These are phyloP conservation scores for Pelargonium australe DNA, from an alignment of 441 rosid species.

Conservation along the genomic window DNA sequence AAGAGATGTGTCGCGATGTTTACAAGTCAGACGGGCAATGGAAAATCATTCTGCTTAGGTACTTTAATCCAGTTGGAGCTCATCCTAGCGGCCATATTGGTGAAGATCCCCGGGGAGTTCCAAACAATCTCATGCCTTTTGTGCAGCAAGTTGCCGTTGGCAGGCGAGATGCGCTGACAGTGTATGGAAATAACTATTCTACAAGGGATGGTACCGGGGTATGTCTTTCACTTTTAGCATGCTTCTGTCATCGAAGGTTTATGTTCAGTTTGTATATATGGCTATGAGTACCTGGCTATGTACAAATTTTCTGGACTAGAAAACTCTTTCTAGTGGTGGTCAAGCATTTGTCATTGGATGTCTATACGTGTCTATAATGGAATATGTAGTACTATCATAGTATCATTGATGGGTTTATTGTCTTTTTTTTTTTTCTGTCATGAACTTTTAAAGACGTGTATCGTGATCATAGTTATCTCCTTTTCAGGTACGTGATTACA, in stretches of 20 bases:
- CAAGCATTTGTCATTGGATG: not conserved
- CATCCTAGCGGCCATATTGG: conserved; percentile 88
- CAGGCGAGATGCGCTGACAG: conserved; percentile 67
- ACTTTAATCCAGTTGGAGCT: conserved; percentile 93
- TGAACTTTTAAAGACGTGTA: not conserved
- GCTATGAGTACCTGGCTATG: not conserved
- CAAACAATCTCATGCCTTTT: conserved; percentile 96
- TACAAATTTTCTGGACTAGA: not conserved
- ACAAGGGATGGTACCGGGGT: conserved; percentile 98
- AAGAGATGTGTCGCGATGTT: conserved; percentile 78
- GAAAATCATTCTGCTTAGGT: conserved; percentile 79
- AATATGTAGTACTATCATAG: not conserved
- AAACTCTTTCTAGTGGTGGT: not conserved
- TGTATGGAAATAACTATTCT: conserved; percentile 70
- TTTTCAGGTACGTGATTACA: conserved; percentile 88
- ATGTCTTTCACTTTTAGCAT: conserved; percentile 23
- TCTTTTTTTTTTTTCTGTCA: not conserved
- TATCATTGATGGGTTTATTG: not conserved
- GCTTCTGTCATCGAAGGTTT: not conserved
- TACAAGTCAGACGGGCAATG: conserved; percentile 59
- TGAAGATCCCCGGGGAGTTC: conserved; percentile 88
- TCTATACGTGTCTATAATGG: not conserved
- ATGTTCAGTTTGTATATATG: not conserved
- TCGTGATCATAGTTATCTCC: conserved; percentile 2
- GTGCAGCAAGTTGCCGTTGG: conserved; percentile 89